Base-by-base conservation (phyloP, 176 grass and related monocot species). In the Metroxylon sagu region DNA sequence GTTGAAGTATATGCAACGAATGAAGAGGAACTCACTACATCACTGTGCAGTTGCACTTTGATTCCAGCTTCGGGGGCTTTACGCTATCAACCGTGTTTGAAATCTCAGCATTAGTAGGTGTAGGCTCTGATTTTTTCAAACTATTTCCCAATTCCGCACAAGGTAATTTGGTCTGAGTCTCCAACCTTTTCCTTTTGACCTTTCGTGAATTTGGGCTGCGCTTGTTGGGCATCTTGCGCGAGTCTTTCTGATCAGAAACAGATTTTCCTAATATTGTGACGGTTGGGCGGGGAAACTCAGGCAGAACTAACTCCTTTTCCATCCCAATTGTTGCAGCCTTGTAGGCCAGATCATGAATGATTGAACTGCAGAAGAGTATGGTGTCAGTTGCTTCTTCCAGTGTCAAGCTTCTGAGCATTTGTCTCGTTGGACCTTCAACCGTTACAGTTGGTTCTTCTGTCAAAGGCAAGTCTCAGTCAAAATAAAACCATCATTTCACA, bases 11-110 rank as follows among this genome's bases (percentile, higher is more conserved):
- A 43, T 43, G 35, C 35, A 3, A 2, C 0, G 35, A 43, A 43
- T 10, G 35, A 43, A 43, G 8, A 12, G 12, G 35, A 43, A 63
- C 54, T 58, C 54, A 5, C 53, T 70, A 95, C 90, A 95, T 95
- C 60, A 95, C 84, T 79, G 74, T 78, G 80, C 90, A 95, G 58
- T 90, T 95, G 81, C 90, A 95, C 69, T 90, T 95, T 26, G 90
- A 83, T 81, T 95, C 90, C 77, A 95, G 25, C 49, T 90, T 95
- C 29, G 86, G 85, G 52, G 74, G 83, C 64, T 90, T 95, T 66
- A 70, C 60, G 49, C 50, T 79, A 61, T 89, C 82, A 1, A 71
- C 74, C 67, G 74, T 79, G 29, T 77, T 80, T 56, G 71, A 19
- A 65, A 78, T 56, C 58, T 73, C 79, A 0, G 69, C 65, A 79